A percentile compares a stretch with the other conserved stretches of the same genome.
phyloP scores from a whole-genome alignment of 805 yeast species.

The Candida tammaniensis region DNA sequence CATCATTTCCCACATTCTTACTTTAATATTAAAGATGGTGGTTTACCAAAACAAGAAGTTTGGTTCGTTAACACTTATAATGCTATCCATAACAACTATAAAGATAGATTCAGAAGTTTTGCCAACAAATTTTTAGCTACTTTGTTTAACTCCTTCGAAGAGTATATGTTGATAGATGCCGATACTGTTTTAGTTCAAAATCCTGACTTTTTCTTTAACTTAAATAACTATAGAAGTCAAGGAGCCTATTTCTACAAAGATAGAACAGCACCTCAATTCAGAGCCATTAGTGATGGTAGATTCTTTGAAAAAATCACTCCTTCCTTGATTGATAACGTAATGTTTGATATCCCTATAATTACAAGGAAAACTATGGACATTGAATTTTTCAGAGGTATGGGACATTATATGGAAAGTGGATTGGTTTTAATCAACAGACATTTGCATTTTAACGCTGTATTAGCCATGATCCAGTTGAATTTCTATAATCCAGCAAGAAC shows the following conservation, averaged over 20 bases:
- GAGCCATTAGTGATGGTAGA: slow-evolving; percentile 20
- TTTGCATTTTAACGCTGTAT: slow-evolving; percentile 23
- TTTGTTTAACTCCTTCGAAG: slow-evolving; percentile 56
- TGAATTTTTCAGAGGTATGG: slow-evolving; percentile 35
- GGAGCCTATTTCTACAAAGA: slow-evolving; percentile 37
- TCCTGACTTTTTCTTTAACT: slow-evolving; percentile 28
- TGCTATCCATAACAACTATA: slow-evolving; percentile 21
- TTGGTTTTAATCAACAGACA: slow-evolving; percentile 24
- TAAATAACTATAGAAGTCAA: slow-evolving; percentile 26
- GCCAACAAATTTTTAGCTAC: slow-evolving; percentile 54
- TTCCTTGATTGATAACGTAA: slow-evolving; percentile 21
- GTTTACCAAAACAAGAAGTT: slow-evolving; percentile 33
- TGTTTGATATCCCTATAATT: slow-evolving; percentile 35
- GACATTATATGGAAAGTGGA: slow-evolving; percentile 37
- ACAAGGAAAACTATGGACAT: slow-evolving; percentile 28
- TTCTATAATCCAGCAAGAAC: slow-evolving; percentile 20
- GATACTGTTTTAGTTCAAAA: slow-evolving; percentile 40
- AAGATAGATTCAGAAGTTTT: slow-evolving; percentile 20
- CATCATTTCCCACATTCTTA: slow-evolving; percentile 20
- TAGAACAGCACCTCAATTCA: slow-evolving; percentile 23
- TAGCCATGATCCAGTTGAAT: slow-evolving; percentile 28
- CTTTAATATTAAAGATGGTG: slow-evolving; percentile 17
- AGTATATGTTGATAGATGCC: slow-evolving; percentile 53
- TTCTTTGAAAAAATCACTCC: slow-evolving; percentile 27
- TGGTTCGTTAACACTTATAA: slow-evolving; percentile 36